phyloP scores from a whole-genome alignment of 805 yeast genomes.

The Teunomyces stri region DNA sequence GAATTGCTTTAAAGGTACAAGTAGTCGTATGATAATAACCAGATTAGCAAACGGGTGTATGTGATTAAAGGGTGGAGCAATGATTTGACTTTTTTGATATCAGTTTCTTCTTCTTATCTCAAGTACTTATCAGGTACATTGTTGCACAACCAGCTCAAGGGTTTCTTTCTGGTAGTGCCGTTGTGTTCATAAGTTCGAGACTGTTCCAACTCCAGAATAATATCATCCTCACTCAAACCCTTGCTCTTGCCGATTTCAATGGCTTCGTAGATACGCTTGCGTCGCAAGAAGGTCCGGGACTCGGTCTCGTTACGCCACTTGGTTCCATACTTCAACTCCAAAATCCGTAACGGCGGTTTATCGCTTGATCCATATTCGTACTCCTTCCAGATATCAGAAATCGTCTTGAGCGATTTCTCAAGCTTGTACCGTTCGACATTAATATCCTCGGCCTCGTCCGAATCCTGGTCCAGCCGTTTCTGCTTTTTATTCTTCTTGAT shows the following conservation, averaged over 20 bases:
- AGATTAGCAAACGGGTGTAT: no score
- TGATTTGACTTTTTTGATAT: neutral
- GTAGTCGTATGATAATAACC: no score
- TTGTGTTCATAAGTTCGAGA: slow-evolving; percentile 40
- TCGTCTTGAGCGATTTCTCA: slow-evolving; percentile 13
- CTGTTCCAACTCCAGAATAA: slow-evolving; percentile 47
- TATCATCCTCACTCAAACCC: slow-evolving; percentile 43
- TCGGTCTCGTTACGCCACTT: slow-evolving; percentile 59
- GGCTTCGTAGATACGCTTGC: slow-evolving; percentile 54
- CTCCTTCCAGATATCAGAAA: slow-evolving; percentile 53
- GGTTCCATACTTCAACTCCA: slow-evolving; percentile 49
- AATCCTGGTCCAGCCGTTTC: neutral
- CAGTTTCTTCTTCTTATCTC: neutral
- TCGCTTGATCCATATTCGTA: slow-evolving; percentile 50
- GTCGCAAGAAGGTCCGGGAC: slow-evolving; percentile 50
- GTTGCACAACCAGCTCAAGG: slow-evolving; percentile 14
- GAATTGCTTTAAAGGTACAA: no score
- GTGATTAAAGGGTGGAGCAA: no score
- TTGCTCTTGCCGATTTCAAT: slow-evolving; percentile 47
- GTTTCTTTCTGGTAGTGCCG: slow-evolving; percentile 34
- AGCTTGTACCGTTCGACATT: slow-evolving; percentile 7
- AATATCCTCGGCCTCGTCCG: neutral
- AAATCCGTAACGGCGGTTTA: slow-evolving; percentile 50
- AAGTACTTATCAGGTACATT: slow-evolving; percentile 14
- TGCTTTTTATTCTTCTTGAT: neutral